phyloP scores from a whole-genome alignment of 345 rosid species.

The Aquilaria malaccensis region DNA sequence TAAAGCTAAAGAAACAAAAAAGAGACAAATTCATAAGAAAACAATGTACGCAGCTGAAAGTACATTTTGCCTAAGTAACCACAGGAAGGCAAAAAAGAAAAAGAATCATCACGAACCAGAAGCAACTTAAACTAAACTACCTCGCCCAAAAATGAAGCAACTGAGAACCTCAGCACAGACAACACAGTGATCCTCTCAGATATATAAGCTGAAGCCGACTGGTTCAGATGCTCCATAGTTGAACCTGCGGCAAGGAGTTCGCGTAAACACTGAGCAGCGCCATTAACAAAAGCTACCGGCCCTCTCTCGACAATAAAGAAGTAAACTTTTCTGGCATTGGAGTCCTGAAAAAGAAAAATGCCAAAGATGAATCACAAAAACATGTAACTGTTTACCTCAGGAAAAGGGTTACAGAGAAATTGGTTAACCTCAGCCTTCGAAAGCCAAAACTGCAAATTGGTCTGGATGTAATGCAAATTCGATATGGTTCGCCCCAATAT shows the following conservation, averaged over 20 bases:
- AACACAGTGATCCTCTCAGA: constrained; percentile 60
- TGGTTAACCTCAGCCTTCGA: constrained; percentile 62
- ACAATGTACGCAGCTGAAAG: not conserved
- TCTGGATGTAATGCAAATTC: constrained; percentile 56
- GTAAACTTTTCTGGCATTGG: constrained; percentile 55
- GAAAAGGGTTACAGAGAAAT: constrained; percentile 3
- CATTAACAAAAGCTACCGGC: constrained; percentile 64
- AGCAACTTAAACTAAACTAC: constrained; percentile 23
- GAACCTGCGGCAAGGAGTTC: constrained; percentile 37
- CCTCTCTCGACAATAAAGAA: constrained; percentile 93
- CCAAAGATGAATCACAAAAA: not conserved
- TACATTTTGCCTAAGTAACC: not conserved
- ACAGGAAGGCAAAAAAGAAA: not conserved
- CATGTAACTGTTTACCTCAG: not conserved
- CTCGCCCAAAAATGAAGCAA: constrained; percentile 88
- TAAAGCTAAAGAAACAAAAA: constrained; percentile 45
- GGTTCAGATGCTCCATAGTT: constrained; percentile 45
- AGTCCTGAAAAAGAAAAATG: constrained; percentile 35
- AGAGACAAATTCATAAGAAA: not conserved
- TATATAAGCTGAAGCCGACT: constrained; percentile 61
- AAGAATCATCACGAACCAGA: not conserved
- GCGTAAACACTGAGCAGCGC: constrained; percentile 34
- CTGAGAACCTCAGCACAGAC: constrained; percentile 44
- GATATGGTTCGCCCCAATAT: constrained; percentile 45
- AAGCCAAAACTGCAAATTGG: constrained; percentile 80